Evolutionary conservation across 1,139 yeast species (phyloP).

Genomic region (Hansenula sp.): DNA sequence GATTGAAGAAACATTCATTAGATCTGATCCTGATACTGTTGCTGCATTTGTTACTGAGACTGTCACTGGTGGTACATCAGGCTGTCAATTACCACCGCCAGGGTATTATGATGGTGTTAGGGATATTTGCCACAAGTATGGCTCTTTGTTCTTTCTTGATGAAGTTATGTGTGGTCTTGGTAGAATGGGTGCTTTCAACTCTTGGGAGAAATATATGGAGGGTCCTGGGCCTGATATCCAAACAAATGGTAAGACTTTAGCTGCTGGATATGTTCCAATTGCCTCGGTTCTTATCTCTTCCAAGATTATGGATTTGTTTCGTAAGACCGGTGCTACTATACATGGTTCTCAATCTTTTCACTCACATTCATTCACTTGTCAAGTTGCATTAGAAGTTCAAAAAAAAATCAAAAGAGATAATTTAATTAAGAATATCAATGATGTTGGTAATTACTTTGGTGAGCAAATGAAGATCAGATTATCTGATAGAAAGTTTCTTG

Average conservation of each 20-base stretch:
- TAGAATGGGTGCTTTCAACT: slow-evolving; percentile 46
- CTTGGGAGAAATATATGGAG: slow-evolving; percentile 49
- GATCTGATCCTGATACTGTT: slow-evolving; percentile 49
- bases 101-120: slow-evolving; percentile 55
- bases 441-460: slow-evolving; percentile 48
- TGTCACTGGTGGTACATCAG: slow-evolving; percentile 55
- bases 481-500: slow-evolving; percentile 36
- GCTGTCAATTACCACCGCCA: slow-evolving; percentile 52
- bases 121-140: slow-evolving; percentile 53
- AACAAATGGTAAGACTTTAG: slow-evolving; percentile 61
- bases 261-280: slow-evolving; percentile 60
- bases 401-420: slow-evolving; percentile 41
- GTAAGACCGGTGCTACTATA: slow-evolving; percentile 36
- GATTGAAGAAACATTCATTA: slow-evolving; percentile 45
- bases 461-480: slow-evolving; percentile 32
- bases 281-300: slow-evolving; percentile 58
- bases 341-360: slow-evolving; percentile 59
- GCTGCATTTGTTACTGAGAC: slow-evolving; percentile 54
- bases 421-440: slow-evolving; percentile 45
- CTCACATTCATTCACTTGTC: slow-evolving; percentile 58
- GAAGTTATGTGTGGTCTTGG: slow-evolving; percentile 71
- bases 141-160: slow-evolving; percentile 52
- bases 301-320: slow-evolving; percentile 30
- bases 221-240: slow-evolving; percentile 57
- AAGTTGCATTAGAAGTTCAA: slow-evolving; percentile 57